These are phyloP conservation scores for Collybiopsis luxurians DNA, from an alignment of 768 basidiomycete species.

Conservation along the genomic window DNA sequence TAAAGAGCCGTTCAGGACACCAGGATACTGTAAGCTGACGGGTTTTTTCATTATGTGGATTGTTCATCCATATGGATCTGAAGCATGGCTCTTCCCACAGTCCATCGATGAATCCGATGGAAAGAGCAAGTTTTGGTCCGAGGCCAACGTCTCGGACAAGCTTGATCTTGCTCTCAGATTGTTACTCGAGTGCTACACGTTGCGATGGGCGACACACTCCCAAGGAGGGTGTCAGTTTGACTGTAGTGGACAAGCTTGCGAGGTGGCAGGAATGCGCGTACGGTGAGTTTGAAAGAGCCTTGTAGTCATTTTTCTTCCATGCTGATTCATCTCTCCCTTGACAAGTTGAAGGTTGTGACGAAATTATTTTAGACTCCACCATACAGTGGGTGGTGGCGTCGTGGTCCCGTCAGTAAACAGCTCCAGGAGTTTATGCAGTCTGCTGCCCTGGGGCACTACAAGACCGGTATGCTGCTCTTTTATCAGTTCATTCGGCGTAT, in stretches of 20 bases:
- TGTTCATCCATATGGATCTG: no score
- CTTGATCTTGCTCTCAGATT: conserved; percentile 75
- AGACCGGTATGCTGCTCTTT: conserved; percentile 55
- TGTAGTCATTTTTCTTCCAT: no score
- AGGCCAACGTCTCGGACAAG: conserved; percentile 78
- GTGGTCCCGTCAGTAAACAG: conserved; percentile 78
- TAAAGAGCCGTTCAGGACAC: conserved; percentile 90
- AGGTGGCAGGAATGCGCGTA: conserved; percentile 83
- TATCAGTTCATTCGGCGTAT: neutral
- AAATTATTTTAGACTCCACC: conserved; percentile 84
- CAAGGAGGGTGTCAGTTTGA: conserved; percentile 82
- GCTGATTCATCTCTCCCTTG: conserved; percentile 23
- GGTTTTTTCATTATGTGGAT: neutral
- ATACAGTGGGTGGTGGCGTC: conserved; percentile 76
- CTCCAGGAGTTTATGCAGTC: conserved; percentile 76
- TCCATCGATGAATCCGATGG: conserved; percentile 66
- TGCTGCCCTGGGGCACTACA: conserved; percentile 73
- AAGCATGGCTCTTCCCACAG: conserved; percentile 9
- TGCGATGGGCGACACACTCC: conserved; percentile 83
- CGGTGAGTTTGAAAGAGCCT: conserved; percentile 26
- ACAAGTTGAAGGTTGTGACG: conserved; percentile 66
- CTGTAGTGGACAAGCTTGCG: conserved; percentile 85
- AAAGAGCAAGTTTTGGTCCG: conserved; percentile 68
- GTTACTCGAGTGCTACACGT: conserved; percentile 65
- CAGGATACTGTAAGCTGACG: conserved; percentile 35